A percentile compares a stretch with the other conserved stretches of the same genome.
These are phyloP conservation scores for Setaria viridis DNA, from an alignment of 202 grass and related monocot genomes.

Conservation along the genomic window DNA sequence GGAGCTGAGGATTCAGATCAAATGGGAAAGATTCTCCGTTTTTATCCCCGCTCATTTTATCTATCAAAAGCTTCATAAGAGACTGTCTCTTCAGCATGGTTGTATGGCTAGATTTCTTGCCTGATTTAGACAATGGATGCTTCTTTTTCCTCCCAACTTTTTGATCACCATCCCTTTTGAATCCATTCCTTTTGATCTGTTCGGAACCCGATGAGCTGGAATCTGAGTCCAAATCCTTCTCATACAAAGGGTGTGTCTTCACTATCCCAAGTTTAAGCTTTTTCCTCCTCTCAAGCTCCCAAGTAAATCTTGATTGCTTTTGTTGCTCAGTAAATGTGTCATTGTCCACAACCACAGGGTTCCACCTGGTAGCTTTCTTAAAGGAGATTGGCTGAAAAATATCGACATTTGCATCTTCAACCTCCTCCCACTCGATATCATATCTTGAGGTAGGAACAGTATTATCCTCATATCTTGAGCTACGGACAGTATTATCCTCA, in stretches of 20 bases:
- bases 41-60: conserved; percentile 57
- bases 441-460: conserved; percentile 36
- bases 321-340: conserved; percentile 48
- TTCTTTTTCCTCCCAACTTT: conserved; percentile 52
- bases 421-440: conserved; percentile 49
- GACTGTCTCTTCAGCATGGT: conserved; percentile 57
- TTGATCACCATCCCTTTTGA: conserved; percentile 22
- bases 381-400: conserved; percentile 30
- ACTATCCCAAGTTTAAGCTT: conserved; percentile 54
- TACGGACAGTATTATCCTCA: conserved; percentile 33
- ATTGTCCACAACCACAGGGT: conserved; percentile 27
- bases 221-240: conserved; percentile 41
- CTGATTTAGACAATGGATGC: conserved; percentile 39
- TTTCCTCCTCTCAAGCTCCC: conserved; percentile 73
- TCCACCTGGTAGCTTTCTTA: conserved; percentile 31
- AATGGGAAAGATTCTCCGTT: conserved; percentile 46
- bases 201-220: conserved; percentile 48
- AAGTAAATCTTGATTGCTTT: conserved; percentile 58
- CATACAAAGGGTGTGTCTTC: conserved; percentile 32
- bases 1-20: conserved; percentile 54
- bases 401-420: conserved; percentile 35
- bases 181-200: conserved; percentile 40
- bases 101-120: conserved; percentile 43
- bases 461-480: conserved; percentile 21
- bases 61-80: conserved; percentile 74